Evolutionary conservation across 192 early-diverging fungal species (phyloP), one percentile per base, ranked within the genome.

Genomic region (Podila epigama): DNA sequence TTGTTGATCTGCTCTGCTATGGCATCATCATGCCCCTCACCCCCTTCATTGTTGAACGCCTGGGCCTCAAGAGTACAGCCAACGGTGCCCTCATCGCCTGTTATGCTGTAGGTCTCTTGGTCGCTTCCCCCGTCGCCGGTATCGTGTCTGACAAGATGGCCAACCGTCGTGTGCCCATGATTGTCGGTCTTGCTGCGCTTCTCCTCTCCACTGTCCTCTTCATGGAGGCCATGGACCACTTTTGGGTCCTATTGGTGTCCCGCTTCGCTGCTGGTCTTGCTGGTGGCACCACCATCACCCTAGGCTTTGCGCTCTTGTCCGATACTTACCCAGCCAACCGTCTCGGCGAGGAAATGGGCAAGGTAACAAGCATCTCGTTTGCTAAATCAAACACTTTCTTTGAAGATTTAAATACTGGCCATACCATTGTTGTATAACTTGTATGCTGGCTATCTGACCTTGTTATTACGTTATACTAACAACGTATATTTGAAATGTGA

Each of bases 291-390:
- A 65, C 51, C 41, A 69, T 71, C 66, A 82, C 75, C 22, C 56
- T 79, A 16, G 71, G 68, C 10, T 68, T 82, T 42, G 69, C 75
- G 0, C 37, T 80, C 28, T 44, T 82, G 18, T 78, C 81, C 12
- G 81, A 79, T 48, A 80, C 79, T 11, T 83, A 69, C 39, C 82
- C 82, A 25, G 54, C 60, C 28, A 77, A 77, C 40, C 63, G 72
- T 40, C 51, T 69, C n/a, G 83, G 80, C 36, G 40, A 66, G 4
- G 70, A 85, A 50, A 85, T 82, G 81, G 83, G 83, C 9, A 82
- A 82, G 40, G 63, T 82, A 22, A 48, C n/a, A n/a, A n/a, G n/a
- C n/a, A n/a, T n/a, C n/a, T n/a, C n/a, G n/a, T n/a, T n/a, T n/a
- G n/a, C n/a, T n/a, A n/a, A n/a, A n/a, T n/a, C n/a, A n/a, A n/a